Evolutionary conservation across 139 green algal species (phyloP).

Genomic region (Desmodesmus armatus): DNA sequence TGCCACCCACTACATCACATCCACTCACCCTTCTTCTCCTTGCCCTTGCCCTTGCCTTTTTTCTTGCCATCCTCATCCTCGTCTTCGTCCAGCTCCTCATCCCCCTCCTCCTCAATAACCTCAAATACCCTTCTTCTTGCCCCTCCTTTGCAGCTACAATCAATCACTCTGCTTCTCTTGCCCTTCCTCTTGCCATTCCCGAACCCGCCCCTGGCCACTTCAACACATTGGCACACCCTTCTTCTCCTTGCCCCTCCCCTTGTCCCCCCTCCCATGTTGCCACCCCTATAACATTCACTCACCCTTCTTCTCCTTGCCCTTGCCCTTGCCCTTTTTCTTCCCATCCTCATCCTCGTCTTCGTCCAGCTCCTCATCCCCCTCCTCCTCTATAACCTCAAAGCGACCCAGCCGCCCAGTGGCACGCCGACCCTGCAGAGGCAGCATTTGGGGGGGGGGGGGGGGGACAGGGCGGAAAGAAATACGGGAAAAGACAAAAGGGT

Average conservation of each 20-base stretch:
- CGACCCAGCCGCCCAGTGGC: neutral
- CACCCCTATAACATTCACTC: neutral
- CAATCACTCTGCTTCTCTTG: neutral
- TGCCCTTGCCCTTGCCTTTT: conserved; percentile 43
- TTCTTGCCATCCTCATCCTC: conserved; percentile 48
- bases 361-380: conserved; percentile 30
- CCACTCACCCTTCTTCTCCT: neutral
- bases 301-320: conserved; percentile 22
- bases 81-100: conserved; percentile 35
- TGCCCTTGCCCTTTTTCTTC: conserved; percentile 42
- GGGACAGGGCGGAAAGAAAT: too few relatives aligned
- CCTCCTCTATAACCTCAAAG: conserved; percentile 31
- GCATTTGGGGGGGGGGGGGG: too few relatives aligned
- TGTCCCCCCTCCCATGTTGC: too few relatives aligned
- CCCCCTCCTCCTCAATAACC: conserved; percentile 47
- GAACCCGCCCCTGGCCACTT: too few relatives aligned
- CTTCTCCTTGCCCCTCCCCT: neutral
- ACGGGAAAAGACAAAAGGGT: neutral
- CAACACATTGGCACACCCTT: too few relatives aligned
- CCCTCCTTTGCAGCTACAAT: neutral
- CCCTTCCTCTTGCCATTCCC: neutral
- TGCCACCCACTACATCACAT: neutral
- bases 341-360: conserved; percentile 50
- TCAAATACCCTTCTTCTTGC: too few relatives aligned
- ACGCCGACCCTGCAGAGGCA: neutral